These are phyloP conservation scores for Delitschia confertaspora DNA, from an alignment of 495 filamentous ascomycete genomes.

Conservation along the genomic window DNA sequence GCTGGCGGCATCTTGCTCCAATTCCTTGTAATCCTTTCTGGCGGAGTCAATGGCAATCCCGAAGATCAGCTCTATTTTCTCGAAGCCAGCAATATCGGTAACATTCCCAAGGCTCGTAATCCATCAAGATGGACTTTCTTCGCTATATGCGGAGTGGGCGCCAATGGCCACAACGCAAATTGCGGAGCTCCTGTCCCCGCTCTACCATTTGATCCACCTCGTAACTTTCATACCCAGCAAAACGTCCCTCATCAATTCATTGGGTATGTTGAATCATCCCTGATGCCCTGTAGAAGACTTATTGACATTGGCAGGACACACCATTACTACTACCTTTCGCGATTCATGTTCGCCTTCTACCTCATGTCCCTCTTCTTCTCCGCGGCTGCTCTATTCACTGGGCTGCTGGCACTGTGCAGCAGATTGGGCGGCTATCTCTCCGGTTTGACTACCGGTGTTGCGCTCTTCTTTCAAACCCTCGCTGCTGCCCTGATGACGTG, in stretches of 20 bases:
- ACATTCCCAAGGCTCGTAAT: constrained; percentile 51
- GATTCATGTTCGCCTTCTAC: constrained; percentile 66
- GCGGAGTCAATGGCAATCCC: constrained; percentile 49
- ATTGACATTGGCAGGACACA: constrained; percentile 36
- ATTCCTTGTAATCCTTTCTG: constrained; percentile 72
- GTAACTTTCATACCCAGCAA: constrained; percentile 50
- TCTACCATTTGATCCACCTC: constrained; percentile 56
- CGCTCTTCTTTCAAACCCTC: constrained; percentile 55
- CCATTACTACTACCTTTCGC: constrained; percentile 54
- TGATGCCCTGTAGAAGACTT: background rate
- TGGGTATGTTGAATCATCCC: constrained; percentile 35
- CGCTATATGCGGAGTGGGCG: constrained; percentile 51
- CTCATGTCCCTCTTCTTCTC: constrained; percentile 61
- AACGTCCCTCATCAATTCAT: constrained; percentile 51
- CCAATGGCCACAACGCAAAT: constrained; percentile 44
- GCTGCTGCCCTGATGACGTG: constrained; percentile 63
- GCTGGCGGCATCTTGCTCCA: constrained; percentile 65
- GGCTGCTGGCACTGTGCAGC: constrained; percentile 53
- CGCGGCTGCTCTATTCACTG: constrained; percentile 49
- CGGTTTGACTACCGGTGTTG: constrained; percentile 45
- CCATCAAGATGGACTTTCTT: constrained; percentile 82
- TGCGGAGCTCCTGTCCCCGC: constrained; percentile 50
- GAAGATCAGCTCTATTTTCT: constrained; percentile 75
- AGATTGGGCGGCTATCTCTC: constrained; percentile 53
- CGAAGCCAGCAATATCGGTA: constrained; percentile 59